Evolutionary conservation across 108 stramenopile genomes (phyloP).

Genomic region (Pseudonitzschia multiseries): DNA sequence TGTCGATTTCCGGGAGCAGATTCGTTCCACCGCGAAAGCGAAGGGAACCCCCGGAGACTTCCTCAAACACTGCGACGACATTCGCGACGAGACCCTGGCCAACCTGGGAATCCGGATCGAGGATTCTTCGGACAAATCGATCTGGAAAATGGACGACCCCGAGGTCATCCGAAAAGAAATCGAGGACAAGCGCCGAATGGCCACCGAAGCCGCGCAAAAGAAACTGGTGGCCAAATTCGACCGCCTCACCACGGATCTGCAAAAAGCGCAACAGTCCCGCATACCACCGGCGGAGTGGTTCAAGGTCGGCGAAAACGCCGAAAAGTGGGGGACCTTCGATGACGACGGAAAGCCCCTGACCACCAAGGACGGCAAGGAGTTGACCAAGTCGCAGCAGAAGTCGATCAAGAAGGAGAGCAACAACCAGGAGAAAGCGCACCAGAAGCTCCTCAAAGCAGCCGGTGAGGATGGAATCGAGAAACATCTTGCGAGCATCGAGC

Average conservation of each 20-base stretch:
- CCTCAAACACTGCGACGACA: slow-evolving; percentile 78
- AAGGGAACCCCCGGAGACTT: slow-evolving; percentile 55
- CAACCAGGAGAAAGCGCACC: slow-evolving; percentile 35
- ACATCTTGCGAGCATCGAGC: slow-evolving; percentile 42
- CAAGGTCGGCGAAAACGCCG: slow-evolving; percentile 36
- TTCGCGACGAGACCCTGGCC: slow-evolving; percentile 88
- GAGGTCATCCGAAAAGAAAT: slow-evolving; percentile 73
- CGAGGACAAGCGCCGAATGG: slow-evolving; percentile 66
- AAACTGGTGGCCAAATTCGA: slow-evolving; percentile 42
- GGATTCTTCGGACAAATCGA: slow-evolving; percentile 76
- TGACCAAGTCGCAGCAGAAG: slow-evolving; percentile 45
- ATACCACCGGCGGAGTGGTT: slow-evolving; percentile 31
- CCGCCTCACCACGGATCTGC: slow-evolving; percentile 25
- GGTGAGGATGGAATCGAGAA: slow-evolving; percentile 49
- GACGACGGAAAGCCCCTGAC: slow-evolving; percentile 37
- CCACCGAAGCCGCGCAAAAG: slow-evolving; percentile 57
- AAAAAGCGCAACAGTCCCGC: slow-evolving; percentile 27
- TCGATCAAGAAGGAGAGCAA: slow-evolving; percentile 36
- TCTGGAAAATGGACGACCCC: slow-evolving; percentile 94
- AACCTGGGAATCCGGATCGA: slow-evolving; percentile 91
- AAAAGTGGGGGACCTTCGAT: slow-evolving; percentile 41
- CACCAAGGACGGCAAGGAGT: slow-evolving; percentile 31
- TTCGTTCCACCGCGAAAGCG: slow-evolving; percentile 63
- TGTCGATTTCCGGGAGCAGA: slow-evolving; percentile 76
- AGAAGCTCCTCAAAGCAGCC: slow-evolving; percentile 34